phyloP scores from a whole-genome alignment of 805 yeast genomes.

The Wickerhamomyces hampshirensis region DNA sequence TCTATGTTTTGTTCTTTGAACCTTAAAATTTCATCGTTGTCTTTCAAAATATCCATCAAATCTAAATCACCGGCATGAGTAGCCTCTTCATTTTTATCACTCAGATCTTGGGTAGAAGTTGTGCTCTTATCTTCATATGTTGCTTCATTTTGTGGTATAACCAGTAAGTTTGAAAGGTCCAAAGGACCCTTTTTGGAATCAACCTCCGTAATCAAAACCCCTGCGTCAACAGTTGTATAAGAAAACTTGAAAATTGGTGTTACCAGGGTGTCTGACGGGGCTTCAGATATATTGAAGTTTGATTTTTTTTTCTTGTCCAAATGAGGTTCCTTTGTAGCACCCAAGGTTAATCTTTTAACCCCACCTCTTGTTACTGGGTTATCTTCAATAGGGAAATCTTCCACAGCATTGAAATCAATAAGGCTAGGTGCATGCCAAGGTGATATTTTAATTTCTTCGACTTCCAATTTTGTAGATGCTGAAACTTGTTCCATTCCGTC shows the following conservation, averaged over 20 bases:
- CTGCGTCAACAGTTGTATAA: too few relatives aligned
- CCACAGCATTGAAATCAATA: conserved; percentile 1
- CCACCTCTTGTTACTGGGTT: conserved; percentile 2
- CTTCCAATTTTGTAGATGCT: too few relatives aligned
- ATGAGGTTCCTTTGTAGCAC: too few relatives aligned
- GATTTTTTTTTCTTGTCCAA: neutral
- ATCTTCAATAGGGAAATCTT: neutral
- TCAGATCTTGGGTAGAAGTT: neutral
- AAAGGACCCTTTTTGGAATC: too few relatives aligned
- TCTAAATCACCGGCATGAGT: conserved; percentile 1
- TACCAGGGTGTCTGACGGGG: too few relatives aligned
- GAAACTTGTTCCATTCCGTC: neutral
- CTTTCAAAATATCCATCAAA: conserved; percentile 3
- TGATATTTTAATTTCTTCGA: neutral
- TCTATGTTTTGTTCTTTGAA: neutral
- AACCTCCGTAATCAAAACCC: too few relatives aligned
- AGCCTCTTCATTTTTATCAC: neutral
- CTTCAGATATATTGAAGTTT: too few relatives aligned
- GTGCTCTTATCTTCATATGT: too few relatives aligned
- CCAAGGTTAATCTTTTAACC: too few relatives aligned
- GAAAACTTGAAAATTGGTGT: too few relatives aligned
- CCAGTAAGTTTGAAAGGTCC: too few relatives aligned
- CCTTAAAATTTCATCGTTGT: conserved; percentile 1
- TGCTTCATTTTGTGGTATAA: too few relatives aligned
- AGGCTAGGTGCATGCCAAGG: conserved; percentile 1